Evolutionary conservation across 352 stramenopile species (phyloP).

Genomic region (Blastocystis sp.): DNA sequence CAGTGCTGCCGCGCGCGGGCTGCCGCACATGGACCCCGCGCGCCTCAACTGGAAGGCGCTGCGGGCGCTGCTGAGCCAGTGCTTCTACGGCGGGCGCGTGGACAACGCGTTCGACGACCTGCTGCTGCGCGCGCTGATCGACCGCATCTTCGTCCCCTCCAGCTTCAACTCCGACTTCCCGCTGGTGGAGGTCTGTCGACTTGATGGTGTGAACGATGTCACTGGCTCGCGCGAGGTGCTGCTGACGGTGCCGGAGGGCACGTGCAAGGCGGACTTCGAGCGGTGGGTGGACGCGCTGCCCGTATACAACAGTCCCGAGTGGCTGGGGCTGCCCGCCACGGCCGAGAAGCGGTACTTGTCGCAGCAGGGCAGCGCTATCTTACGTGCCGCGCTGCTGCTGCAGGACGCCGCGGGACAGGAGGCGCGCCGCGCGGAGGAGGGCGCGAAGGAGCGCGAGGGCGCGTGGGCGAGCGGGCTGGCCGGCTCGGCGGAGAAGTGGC

Average conservation of each 20-base stretch:
- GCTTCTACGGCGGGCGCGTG: slow-evolving; percentile 93
- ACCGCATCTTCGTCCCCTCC: slow-evolving; percentile 86
- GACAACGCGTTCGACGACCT: slow-evolving; percentile 93
- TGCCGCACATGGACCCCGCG: slow-evolving; percentile 87
- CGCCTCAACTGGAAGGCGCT: slow-evolving; percentile 97
- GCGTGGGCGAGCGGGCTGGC: slow-evolving; percentile 82
- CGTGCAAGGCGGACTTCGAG: slow-evolving; percentile 85
- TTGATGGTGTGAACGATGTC: slow-evolving; percentile 75
- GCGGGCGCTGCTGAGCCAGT: slow-evolving; percentile 89
- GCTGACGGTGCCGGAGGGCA: slow-evolving; percentile 81
- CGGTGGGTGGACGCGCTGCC: slow-evolving; percentile 83
- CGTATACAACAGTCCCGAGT: slow-evolving; percentile 84
- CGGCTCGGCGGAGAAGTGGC: slow-evolving; percentile 76
- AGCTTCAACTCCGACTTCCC: slow-evolving; percentile 87
- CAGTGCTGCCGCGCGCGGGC: slow-evolving; percentile 80
- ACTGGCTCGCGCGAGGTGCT: slow-evolving; percentile 74
- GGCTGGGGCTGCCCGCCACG: slow-evolving; percentile 86
- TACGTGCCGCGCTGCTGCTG: slow-evolving; percentile 71
- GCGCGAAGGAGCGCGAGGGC: neutral
- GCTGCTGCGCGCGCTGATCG: slow-evolving; percentile 88
- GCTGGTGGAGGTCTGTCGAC: slow-evolving; percentile 75
- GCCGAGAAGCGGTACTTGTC: slow-evolving; percentile 85
- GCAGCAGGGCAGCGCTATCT: slow-evolving; percentile 77
- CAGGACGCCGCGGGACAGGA: slow-evolving; percentile 58
- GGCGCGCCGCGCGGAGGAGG: neutral